Evolutionary conservation across 495 filamentous ascomycete species (phyloP).

Genomic region (Neurospora sp.): DNA sequence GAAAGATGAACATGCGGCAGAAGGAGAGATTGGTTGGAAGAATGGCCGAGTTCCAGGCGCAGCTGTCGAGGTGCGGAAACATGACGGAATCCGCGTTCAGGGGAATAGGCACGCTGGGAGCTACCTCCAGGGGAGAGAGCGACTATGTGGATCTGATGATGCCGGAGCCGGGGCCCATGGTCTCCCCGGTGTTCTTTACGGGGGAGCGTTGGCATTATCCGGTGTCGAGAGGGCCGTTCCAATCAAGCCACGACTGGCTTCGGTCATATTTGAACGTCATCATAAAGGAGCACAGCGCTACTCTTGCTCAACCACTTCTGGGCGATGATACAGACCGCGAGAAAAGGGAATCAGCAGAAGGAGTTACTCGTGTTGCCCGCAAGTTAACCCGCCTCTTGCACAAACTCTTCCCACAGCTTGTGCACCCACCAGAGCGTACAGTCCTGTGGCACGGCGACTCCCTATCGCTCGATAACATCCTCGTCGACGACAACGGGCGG

Average conservation of each 20-base stretch:
- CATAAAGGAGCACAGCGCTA: conserved; percentile 16
- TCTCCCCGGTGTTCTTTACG: conserved; percentile 18
- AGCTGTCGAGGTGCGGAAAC: conserved; percentile 17
- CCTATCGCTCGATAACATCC: conserved; percentile 39
- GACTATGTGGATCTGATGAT: background rate
- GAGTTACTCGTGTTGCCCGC: conserved; percentile 12
- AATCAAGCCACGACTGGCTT: conserved; percentile 22
- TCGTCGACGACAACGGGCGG: conserved; percentile 32
- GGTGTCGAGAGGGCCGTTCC: conserved; percentile 19
- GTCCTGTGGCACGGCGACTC: conserved; percentile 36
- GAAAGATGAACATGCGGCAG: conserved; percentile 18
- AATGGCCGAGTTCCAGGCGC: conserved; percentile 27
- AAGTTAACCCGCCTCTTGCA: conserved; percentile 17
- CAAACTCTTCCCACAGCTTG: conserved; percentile 18
- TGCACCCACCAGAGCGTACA: conserved; percentile 19
- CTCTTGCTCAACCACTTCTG: background rate
- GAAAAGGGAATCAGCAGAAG: conserved; percentile 19
- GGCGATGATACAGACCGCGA: conserved; percentile 10
- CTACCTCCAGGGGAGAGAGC: background rate
- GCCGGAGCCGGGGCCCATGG: conserved; percentile 14
- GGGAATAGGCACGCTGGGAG: conserved; percentile 25
- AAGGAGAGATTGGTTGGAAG: conserved; percentile 30
- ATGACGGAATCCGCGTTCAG: conserved; percentile 18
- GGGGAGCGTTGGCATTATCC: conserved; percentile 17
- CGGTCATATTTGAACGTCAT: conserved; percentile 16